Base-by-base conservation (phyloP, 1,284 basidiomycete genomes). In the Boletellus sp. region DNA sequence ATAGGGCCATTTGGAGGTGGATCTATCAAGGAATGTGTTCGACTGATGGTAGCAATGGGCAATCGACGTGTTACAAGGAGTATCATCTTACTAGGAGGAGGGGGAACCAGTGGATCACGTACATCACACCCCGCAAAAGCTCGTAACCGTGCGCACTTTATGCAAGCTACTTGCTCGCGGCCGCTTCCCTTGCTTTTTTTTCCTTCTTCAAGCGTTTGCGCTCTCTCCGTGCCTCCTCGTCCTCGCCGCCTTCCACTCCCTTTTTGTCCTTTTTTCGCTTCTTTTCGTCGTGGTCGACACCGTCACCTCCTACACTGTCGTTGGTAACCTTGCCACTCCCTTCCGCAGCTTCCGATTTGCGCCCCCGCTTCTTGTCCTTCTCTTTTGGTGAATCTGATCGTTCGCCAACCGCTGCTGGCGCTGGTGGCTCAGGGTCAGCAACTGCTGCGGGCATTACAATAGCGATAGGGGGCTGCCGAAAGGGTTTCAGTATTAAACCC, bases 341-440 rank as follows among this genome's bases (percentile, higher is more conserved):
- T 44, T 76, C 78, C 13, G 71, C 64, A 24, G 68, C 76, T 65
- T 89, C 86, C 13, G 84, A 83, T 64, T 87, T 85, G 36, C 83
- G 80, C 65, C 87, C 89, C 43, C 85, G 78, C 63, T 89, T 89
- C 71, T 88, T 90, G 65, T 86, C 84, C 65, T 86, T 83, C 55
- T 79, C 71, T 55, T 71, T 68, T 5, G 71, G 60, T 26, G 80
- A 72, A 21, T 36, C 32, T 59, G 76, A 78, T 52, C 75, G 59
- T 48, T 72, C 72, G 16, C 63, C 66, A 21, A 54, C 61, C 6
- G 60, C 51, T 30, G 62, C 48, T 10, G 57, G 59, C 18, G 60
- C 50, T 32, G 62, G 47, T 8, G 58, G 59, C 18, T 67, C 55
- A 2, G 57, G 59, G 10, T 57, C 54, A 10, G 64, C 58, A 15